phyloP scores from a whole-genome alignment of 495 filamentous ascomycete species.

The Lasiosphaeria ovina region DNA sequence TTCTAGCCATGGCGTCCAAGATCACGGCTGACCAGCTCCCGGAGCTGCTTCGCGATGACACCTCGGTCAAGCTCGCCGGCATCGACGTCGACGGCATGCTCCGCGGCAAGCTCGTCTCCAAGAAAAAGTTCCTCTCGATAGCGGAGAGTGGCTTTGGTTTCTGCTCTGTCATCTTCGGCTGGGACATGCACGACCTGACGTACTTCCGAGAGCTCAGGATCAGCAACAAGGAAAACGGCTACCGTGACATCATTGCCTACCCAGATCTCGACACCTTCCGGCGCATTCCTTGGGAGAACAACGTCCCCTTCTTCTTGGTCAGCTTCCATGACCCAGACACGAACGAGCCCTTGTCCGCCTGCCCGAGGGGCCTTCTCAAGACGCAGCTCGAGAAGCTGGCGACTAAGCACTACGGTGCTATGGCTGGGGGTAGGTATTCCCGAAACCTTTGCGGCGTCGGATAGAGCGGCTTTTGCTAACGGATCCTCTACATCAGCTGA shows the following conservation, averaged over 20 bases:
- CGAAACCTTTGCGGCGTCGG: not conserved
- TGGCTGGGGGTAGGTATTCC: slow-evolving; percentile 78
- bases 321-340: slow-evolving; percentile 81
- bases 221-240: slow-evolving; percentile 91
- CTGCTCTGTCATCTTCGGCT: slow-evolving; percentile 94
- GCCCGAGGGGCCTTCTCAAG: slow-evolving; percentile 75
- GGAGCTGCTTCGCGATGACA: slow-evolving; percentile 68
- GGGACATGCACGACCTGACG: slow-evolving; percentile 96
- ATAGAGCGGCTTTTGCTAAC: slow-evolving; percentile 3
- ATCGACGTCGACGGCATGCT: slow-evolving; percentile 88
- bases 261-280: slow-evolving; percentile 80
- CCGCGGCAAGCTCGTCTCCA: slow-evolving; percentile 91
- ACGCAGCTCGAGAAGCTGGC: slow-evolving; percentile 64
- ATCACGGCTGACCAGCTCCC: slow-evolving; percentile 63
- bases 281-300: slow-evolving; percentile 91
- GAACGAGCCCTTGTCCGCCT: slow-evolving; percentile 68
- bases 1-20: not conserved
- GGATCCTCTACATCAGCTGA: slow-evolving; percentile 58
- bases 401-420: slow-evolving; percentile 67
- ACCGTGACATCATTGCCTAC: slow-evolving; percentile 81
- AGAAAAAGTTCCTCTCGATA: slow-evolving; percentile 91
- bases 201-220: slow-evolving; percentile 82
- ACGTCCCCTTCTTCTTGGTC: slow-evolving; percentile 90
- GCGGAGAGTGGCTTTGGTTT: slow-evolving; percentile 86
- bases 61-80: slow-evolving; percentile 86